Evolutionary conservation across 139 green algal genomes (phyloP), one percentile per base, ranked within the genome.

Genomic region (Chlorella sp.): DNA sequence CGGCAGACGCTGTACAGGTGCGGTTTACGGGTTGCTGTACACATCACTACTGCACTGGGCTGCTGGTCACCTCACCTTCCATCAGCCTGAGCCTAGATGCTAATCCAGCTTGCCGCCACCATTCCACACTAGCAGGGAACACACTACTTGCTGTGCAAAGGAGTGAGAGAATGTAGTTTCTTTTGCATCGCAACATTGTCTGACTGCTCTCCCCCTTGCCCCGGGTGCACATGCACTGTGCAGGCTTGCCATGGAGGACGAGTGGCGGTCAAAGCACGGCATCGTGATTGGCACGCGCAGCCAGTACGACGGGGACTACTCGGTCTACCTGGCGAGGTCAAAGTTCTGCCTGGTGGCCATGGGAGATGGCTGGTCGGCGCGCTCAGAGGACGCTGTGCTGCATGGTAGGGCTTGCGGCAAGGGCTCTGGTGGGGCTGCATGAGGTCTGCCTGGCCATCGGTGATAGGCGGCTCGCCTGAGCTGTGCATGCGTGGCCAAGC

Each of bases 311-410:
- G 69, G 75, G 17, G 51, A 72, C 70, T 89, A 89, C 72, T 64
- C 42, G 1, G 51, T 76, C 42, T 49, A 73, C 30, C 65, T 89
- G 49, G 65, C 80, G 1, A 51, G 71, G 1, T 84, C 77, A 2
- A 60, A 75, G 27, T 89, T 86, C 70, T 88, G 77, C 62, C 60
- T 77, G 1, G 79, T 83, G 17, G 69, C 67, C 1, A 32, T 62
- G 22, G 82, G 82, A 6, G 83, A 92, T 32, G 87, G 87, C 26
- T 91, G 75, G 67, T 73, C 63, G 0, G 68, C 71, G 0, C 62
- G 83, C 0, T 84, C 85, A 29, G 87, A 88, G 31, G 87, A 92
- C 35, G 79, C 86, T 0, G 76, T 89, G 0, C 74, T 91, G 60
- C 86, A 92, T 64, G 87, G 87, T 55, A 55, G 17, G 42, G 42